Conservation (phyloP, 805 yeast species). For the Clavispora fructus region DNA sequence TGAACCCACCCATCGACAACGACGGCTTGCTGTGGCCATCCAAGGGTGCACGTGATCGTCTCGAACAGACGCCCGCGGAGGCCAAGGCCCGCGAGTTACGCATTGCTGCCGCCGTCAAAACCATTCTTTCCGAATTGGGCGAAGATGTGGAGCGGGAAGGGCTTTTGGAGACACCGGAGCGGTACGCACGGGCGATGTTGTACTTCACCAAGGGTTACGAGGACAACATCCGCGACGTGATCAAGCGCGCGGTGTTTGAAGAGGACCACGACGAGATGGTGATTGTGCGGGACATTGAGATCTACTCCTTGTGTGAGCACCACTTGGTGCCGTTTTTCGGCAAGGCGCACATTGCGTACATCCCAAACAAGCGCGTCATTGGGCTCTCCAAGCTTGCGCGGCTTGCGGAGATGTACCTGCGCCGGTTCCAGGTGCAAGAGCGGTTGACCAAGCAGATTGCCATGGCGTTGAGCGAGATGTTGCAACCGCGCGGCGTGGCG, state of each 20-base stretch:
- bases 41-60: constrained; percentile 71
- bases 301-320: constrained; percentile 92
- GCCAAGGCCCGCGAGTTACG: constrained; percentile 61
- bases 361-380: constrained; percentile 87
- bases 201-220: constrained; percentile 96
- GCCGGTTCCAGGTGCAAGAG: constrained; percentile 97
- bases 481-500: constrained; percentile 95
- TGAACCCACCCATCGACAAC: constrained; percentile 79
- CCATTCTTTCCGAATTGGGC: constrained; percentile 77
- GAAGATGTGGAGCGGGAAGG: constrained; percentile 91
- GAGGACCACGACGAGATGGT: constrained; percentile 99
- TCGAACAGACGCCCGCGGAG: constrained; percentile 65
- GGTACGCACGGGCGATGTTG: constrained; percentile 95
- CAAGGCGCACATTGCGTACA: constrained; percentile 95
- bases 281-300: constrained; percentile 89
- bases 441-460: constrained; percentile 96
- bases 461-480: constrained; percentile 85
- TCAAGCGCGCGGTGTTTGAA: constrained; percentile 92
- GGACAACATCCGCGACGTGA: constrained; percentile 85
- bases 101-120: constrained; percentile 79
- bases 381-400: constrained; percentile 93
- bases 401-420: constrained; percentile 92
- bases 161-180: constrained; percentile 84
- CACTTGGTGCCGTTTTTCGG: constrained; percentile 97
- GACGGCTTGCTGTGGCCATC: constrained; percentile 96